Evolutionary conservation across 352 stramenopile genomes (phyloP), one percentile per base, ranked within the genome.

Genomic region (Globisporangium takayamanum): DNA sequence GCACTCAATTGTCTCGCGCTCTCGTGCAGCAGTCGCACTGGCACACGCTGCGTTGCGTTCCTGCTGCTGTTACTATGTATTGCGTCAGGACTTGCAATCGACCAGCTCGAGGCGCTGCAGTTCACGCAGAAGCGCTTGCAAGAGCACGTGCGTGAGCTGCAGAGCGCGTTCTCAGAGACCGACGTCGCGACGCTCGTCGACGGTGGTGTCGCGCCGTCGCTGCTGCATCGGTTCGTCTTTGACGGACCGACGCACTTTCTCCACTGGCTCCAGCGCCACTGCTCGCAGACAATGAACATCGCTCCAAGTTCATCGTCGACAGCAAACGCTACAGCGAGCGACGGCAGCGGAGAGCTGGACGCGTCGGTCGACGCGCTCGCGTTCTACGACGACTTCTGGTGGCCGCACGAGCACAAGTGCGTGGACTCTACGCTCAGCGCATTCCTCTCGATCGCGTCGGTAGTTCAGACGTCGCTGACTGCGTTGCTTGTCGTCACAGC

Each of bases 201-300:
- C 44, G 75, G 73, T 48, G 73, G 68, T 0, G 42, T 50, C 1
- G 28, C 50, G 20, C 69, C 73, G 2, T 84, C 75, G 10, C 62
- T 88, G 7, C 70, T 70, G 25, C 75, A 86, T 12, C 66, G 75
- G 11, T 83, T 86, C 48, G 50, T 80, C 6, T 63, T 83, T 22
- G 75, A 88, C 48, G 73, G 66, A 4, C 76, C 74, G 6, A 59
- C 62, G 50, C 60, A 59, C 50, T 88, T 84, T 33, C 60, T 88
- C 2, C 56, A 58, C 2, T 83, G 72, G 72, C 30, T 88, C 11
- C 50, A 67, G 26, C 11, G 18, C 0, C 62, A 67, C 25, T 88
- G 78, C 26, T 26, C 45, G 0, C 48, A 22, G 18, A 16, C 46
- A 20, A 12, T 39, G 10, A 28, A n/a, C 6, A 22, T 7, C n/a